Percentiles rank a stretch among this genome's conserved stretches.
phyloP scores from a whole-genome alignment of 176 grass and related monocot genomes.

The Musa schizocarpa region DNA sequence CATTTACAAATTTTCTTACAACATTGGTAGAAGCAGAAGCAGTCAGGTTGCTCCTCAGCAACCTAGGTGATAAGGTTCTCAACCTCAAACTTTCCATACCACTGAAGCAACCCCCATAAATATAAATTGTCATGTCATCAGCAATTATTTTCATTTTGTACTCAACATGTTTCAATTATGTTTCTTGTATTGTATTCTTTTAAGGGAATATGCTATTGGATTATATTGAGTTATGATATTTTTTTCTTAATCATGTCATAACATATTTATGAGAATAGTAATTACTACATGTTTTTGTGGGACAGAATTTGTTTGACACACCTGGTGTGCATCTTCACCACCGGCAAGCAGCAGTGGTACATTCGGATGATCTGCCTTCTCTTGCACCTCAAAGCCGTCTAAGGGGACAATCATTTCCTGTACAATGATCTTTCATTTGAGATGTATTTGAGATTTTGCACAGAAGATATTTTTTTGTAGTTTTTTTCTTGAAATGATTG shows the following conservation, averaged over 20 bases:
- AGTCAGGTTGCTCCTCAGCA: too few species aligned
- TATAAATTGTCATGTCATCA: too few species aligned
- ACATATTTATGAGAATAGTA: not conserved
- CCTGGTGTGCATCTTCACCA: constrained; percentile 98
- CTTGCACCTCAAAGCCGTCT: constrained; percentile 92
- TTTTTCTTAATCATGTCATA: not conserved
- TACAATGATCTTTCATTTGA: constrained; percentile 34
- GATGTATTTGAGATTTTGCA: constrained; percentile 22
- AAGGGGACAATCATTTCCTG: constrained; percentile 54
- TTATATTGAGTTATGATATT: not conserved
- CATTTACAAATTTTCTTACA: too few species aligned
- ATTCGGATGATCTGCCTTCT: constrained; percentile 79
- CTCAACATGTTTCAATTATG: too few species aligned
- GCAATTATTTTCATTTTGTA: too few species aligned
- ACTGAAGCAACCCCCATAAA: too few species aligned
- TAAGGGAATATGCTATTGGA: not conserved
- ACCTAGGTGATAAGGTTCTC: too few species aligned
- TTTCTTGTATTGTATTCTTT: too few species aligned
- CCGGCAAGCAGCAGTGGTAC: constrained; percentile 82
- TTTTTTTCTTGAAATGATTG: constrained; percentile 40
- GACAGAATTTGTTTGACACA: constrained; percentile 84
- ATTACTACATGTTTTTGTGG: not conserved
- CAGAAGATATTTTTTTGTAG: constrained; percentile 22
- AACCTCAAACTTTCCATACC: too few species aligned
- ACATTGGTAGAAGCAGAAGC: too few species aligned